phyloP scores from a whole-genome alignment of 306 rosid genomes.

The apple (Malus domestica) region DNA sequence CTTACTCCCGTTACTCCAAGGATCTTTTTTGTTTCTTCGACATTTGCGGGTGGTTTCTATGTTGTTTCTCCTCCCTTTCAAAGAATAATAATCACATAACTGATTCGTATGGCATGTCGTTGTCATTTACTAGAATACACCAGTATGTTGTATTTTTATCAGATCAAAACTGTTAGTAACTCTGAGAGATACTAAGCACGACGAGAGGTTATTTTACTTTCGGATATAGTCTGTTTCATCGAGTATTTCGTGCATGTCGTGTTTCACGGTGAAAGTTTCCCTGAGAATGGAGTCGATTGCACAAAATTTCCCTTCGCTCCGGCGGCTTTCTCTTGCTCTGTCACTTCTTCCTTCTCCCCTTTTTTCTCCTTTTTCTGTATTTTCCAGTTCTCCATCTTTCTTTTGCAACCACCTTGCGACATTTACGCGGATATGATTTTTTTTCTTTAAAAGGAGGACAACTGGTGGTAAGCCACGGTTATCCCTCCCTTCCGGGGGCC shows the following conservation, averaged over 20 bases:
- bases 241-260: not conserved
- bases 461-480: too few species aligned
- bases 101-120: not conserved
- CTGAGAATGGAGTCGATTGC: not conserved
- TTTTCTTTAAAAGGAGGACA: too few species aligned
- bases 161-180: not conserved
- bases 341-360: too few species aligned
- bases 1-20: constrained; percentile 13
- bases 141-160: not conserved
- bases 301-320: too few species aligned
- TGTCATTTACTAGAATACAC: not conserved
- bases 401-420: too few species aligned
- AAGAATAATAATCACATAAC: constrained; percentile 26
- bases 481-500: too few species aligned
- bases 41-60: constrained; percentile 10
- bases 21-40: constrained; percentile 6
- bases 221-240: not conserved
- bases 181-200: not conserved
- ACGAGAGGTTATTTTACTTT: not conserved
- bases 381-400: too few species aligned
- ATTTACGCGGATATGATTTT: too few species aligned
- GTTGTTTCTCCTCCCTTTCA: constrained; percentile 9
- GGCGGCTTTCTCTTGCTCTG: too few species aligned
- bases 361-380: too few species aligned
- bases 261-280: not conserved